These are phyloP conservation scores for Salix exigua DNA, from an alignment of 345 rosid species.

Conservation along the genomic window DNA sequence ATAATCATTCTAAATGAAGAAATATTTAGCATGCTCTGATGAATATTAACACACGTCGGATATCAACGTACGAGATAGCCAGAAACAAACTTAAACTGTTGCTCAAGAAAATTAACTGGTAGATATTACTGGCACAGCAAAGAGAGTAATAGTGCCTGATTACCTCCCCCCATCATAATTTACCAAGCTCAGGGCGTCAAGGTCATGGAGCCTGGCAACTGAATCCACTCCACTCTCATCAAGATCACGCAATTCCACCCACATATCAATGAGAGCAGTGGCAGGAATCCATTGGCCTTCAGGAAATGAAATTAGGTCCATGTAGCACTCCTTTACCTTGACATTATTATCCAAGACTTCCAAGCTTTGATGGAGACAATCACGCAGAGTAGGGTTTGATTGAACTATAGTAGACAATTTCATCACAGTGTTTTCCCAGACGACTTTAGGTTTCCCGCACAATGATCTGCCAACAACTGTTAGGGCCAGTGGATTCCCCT, in stretches of 20 bases:
- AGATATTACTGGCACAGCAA: no score
- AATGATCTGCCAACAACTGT: slow-evolving; percentile 24
- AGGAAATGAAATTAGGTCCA: slow-evolving; percentile 28
- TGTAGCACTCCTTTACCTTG: slow-evolving; percentile 20
- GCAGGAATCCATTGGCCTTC: slow-evolving; percentile 24
- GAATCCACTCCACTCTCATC: slow-evolving; percentile 14
- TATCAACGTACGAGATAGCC: no score
- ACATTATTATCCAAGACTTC: slow-evolving; percentile 21
- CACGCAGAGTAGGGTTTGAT: slow-evolving; percentile 6
- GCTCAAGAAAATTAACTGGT: no score
- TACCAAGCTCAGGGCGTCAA: slow-evolving; percentile 14
- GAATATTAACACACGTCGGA: no score
- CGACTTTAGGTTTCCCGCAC: slow-evolving; percentile 10
- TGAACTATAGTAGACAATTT: slow-evolving; percentile 13
- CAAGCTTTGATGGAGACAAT: slow-evolving; percentile 23
- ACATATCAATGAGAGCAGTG: slow-evolving; percentile 14
- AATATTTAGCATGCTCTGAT: no score
- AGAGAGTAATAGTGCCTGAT: background rate
- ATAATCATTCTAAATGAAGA: no score
- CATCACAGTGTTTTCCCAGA: slow-evolving; percentile 11
- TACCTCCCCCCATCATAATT: background rate
- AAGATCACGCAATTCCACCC: slow-evolving; percentile 12
- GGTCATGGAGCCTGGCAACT: slow-evolving; percentile 12
- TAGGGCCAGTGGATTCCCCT: slow-evolving; percentile 24
- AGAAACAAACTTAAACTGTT: no score